These are phyloP conservation scores for Laburnicola sp. DNA, from an alignment of 2,329 filamentous ascomycete species.

Conservation along the genomic window DNA sequence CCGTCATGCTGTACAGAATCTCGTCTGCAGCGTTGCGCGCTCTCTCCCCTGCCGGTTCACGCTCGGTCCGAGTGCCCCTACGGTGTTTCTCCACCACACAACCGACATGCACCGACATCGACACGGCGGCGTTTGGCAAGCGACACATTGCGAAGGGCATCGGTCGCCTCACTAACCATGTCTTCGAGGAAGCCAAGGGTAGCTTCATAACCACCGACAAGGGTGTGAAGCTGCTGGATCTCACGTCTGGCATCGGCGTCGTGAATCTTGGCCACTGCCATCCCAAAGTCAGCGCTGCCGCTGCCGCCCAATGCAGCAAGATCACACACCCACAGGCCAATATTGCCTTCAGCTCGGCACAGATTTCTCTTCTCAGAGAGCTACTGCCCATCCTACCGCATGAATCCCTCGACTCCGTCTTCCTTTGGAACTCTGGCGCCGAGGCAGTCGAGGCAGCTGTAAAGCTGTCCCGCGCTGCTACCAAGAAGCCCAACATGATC, in stretches of 20 bases:
- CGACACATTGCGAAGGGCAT: conserved; percentile 38
- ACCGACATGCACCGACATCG: conserved; percentile 11
- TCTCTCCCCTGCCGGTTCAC: too few relatives aligned
- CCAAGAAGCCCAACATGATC: conserved; percentile 38
- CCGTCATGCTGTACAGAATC: too few relatives aligned
- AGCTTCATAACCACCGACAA: conserved; percentile 37
- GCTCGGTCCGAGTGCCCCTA: too few relatives aligned
- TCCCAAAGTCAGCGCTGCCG: conserved; percentile 35
- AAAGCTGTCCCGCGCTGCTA: conserved; percentile 33
- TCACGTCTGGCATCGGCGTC: conserved; percentile 36
- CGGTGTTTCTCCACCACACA: too few relatives aligned
- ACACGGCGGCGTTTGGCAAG: conserved; percentile 31
- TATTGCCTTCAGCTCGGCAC: conserved; percentile 35
- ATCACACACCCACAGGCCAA: conserved; percentile 38
- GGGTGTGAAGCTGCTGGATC: conserved; percentile 35
- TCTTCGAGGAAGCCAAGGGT: conserved; percentile 36
- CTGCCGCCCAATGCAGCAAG: conserved; percentile 34
- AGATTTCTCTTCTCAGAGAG: conserved; percentile 33
- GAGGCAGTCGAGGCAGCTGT: conserved; percentile 37
- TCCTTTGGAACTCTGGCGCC: conserved; percentile 37
- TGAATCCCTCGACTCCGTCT: conserved; percentile 32
- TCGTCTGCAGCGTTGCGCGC: too few relatives aligned
- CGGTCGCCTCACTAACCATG: conserved; percentile 36
- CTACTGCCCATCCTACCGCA: conserved; percentile 35
- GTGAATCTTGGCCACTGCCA: conserved; percentile 37